Evolutionary conservation across 768 basidiomycete genomes (phyloP).

Genomic region (Kockovaella imperatae): DNA sequence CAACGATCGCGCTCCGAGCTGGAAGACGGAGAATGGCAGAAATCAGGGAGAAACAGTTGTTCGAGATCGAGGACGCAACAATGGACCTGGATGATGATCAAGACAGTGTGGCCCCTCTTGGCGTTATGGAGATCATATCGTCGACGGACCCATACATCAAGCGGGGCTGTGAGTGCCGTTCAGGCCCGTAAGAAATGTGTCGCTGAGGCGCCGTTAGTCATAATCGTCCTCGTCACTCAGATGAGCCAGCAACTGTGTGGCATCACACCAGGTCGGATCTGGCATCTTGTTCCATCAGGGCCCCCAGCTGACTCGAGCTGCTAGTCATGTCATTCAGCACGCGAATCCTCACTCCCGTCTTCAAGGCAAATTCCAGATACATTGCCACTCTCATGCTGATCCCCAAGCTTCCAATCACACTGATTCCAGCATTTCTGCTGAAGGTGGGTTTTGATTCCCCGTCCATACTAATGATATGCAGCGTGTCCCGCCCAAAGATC

Average conservation of each 20-base stretch:
- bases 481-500: no score
- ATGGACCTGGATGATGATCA: background rate
- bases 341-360: slow-evolving; percentile 68
- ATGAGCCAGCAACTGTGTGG: slow-evolving; percentile 25
- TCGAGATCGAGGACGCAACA: background rate
- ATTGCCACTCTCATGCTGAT: slow-evolving; percentile 72
- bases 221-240: slow-evolving; percentile 15
- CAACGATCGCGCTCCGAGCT: slow-evolving; percentile 7
- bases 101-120: slow-evolving; percentile 2
- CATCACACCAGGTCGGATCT: slow-evolving; percentile 20
- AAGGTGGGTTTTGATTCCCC: no score
- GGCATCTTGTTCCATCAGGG: background rate
- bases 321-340: slow-evolving; percentile 84
- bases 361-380: slow-evolving; percentile 64
- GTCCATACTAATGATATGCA: no score
- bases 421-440: slow-evolving; percentile 74
- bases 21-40: background rate
- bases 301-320: background rate
- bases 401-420: slow-evolving; percentile 56
- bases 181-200: background rate
- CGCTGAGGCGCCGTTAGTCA: slow-evolving; percentile 9
- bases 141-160: slow-evolving; percentile 1
- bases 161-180: slow-evolving; percentile 14
- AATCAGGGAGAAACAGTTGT: slow-evolving; percentile 3
- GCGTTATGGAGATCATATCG: slow-evolving; percentile 11